These are phyloP conservation scores for Megacollybia platyphylla DNA, from an alignment of 1,284 basidiomycete species.

Conservation along the genomic window DNA sequence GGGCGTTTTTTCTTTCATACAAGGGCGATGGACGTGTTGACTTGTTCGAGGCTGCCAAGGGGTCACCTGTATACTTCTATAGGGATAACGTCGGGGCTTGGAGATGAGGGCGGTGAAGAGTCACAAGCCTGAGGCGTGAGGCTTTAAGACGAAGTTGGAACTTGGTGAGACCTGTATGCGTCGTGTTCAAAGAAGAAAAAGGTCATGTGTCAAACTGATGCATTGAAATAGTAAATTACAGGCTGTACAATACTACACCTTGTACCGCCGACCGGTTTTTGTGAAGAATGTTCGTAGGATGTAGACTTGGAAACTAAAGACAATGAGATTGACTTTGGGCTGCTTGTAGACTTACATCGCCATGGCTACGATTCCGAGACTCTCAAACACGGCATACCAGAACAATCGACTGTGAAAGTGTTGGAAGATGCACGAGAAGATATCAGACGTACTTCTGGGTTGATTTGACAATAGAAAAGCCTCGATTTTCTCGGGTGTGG, in stretches of 20 bases:
- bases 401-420: constrained; percentile 56
- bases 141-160: background rate
- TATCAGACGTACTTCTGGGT: constrained; percentile 50
- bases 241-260: constrained; percentile 37
- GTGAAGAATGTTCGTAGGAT: constrained; percentile 90
- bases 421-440: constrained; percentile 5
- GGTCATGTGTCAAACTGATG: background rate
- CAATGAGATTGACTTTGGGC: constrained; percentile 6
- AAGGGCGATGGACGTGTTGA: background rate
- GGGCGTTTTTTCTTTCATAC: background rate
- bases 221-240: too few relatives aligned
- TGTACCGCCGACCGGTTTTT: constrained; percentile 73
- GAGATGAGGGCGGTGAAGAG: constrained; percentile 1
- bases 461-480: constrained; percentile 69
- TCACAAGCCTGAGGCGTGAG: background rate
- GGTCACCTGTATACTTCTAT: background rate
- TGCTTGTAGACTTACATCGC: constrained; percentile 45
- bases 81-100: background rate
- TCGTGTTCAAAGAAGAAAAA: background rate
- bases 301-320: constrained; percentile 72
- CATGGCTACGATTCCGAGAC: constrained; percentile 68
- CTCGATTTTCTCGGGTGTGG: constrained; percentile 73
- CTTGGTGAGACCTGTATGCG: background rate
- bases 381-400: constrained; percentile 82
- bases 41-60: constrained; percentile 1